phyloP scores from a whole-genome alignment of 306 rosid species.

The Ceratonia siliqua region DNA sequence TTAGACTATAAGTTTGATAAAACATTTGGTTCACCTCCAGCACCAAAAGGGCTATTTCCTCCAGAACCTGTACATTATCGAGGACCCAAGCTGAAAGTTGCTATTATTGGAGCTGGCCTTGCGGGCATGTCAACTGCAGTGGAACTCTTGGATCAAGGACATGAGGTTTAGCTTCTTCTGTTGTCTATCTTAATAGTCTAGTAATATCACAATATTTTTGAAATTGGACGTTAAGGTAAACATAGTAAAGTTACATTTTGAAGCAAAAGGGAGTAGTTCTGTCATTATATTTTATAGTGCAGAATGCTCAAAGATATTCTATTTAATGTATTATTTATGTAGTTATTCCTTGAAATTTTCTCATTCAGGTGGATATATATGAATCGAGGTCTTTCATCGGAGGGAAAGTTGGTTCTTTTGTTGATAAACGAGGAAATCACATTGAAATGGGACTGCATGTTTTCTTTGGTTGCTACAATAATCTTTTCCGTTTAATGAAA shows the following conservation, averaged over 20 bases:
- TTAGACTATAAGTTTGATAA: slow-evolving; percentile 28
- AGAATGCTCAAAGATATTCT: background rate
- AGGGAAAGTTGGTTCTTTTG: slow-evolving; percentile 97
- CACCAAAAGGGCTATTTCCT: slow-evolving; percentile 96
- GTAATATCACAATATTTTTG: slow-evolving; percentile 1
- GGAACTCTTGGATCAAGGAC: slow-evolving; percentile 98
- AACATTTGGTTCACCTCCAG: slow-evolving; percentile 49
- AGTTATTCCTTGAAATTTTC: slow-evolving; percentile 20
- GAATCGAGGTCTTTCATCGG: slow-evolving; percentile 91
- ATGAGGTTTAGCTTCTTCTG: slow-evolving; percentile 67
- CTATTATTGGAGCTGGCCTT: slow-evolving; percentile 98
- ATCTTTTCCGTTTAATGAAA: slow-evolving; percentile 95
- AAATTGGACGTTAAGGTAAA: slow-evolving; percentile 12
- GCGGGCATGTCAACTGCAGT: slow-evolving; percentile 99
- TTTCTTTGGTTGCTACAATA: slow-evolving; percentile 95
- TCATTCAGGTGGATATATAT: slow-evolving; percentile 85
- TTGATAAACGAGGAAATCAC: slow-evolving; percentile 88
- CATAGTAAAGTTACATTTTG: background rate
- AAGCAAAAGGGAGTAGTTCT: background rate
- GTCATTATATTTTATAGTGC: slow-evolving; percentile 7
- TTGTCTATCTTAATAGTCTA: background rate
- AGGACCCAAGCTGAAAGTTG: slow-evolving; percentile 94
- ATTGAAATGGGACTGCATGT: slow-evolving; percentile 99
- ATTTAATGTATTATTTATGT: slow-evolving; percentile 13
- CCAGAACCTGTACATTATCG: slow-evolving; percentile 91